Conservation (phyloP, 1,284 basidiomycete species). For the Trametes polyzona region DNA sequence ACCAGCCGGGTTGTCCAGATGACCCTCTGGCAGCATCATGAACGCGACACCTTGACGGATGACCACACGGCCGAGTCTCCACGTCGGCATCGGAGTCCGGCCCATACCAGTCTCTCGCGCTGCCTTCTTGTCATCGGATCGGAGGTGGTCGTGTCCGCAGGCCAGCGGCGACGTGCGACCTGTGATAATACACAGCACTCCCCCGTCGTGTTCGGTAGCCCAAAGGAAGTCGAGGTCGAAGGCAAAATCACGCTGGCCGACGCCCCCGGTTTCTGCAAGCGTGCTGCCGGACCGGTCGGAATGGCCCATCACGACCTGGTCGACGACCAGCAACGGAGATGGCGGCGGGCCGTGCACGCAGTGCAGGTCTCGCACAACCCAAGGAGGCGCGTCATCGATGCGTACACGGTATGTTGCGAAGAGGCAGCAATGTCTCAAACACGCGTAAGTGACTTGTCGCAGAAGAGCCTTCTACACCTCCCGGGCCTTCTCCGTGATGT, state of each 20-base stretch:
- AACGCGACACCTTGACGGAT: background rate
- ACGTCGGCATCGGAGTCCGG: background rate
- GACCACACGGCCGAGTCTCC: background rate
- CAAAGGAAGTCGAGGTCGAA: background rate
- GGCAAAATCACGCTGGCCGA: background rate
- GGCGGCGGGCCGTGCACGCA: background rate
- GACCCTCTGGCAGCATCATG: background rate
- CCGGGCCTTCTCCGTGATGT: conserved; percentile 9
- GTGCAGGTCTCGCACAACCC: background rate
- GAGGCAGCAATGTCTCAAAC: conserved; percentile 9
- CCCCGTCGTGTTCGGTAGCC: too few species aligned
- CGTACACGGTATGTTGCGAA: too few species aligned
- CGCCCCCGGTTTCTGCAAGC: too few species aligned
- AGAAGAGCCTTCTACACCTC: background rate
- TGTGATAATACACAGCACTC: too few species aligned
- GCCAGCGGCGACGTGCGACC: background rate
- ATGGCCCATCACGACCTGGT: too few species aligned
- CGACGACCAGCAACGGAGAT: background rate
- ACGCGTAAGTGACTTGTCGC: conserved; percentile 2
- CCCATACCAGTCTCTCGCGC: background rate
- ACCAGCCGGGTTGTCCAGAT: background rate
- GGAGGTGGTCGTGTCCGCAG: background rate
- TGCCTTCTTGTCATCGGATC: background rate
- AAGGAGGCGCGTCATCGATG: background rate
- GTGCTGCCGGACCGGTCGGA: too few species aligned